phyloP scores from a whole-genome alignment of 495 filamentous ascomycete genomes.

The Aspergillus baeticus region DNA sequence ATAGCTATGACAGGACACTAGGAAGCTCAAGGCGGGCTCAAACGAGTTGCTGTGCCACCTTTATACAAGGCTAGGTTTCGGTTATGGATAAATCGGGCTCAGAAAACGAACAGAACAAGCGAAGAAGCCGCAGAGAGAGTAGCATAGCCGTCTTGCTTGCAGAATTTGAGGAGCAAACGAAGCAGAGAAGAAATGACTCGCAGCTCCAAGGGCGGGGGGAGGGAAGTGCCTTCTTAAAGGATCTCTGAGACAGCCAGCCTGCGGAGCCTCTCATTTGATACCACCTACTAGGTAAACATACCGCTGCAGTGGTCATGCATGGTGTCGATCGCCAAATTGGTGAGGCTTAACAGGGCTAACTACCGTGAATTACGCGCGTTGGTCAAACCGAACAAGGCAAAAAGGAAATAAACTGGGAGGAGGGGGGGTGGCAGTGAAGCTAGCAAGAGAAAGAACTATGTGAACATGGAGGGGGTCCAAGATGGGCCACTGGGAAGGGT shows the following conservation, averaged over 20 bases:
- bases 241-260: constrained; percentile 34
- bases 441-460: constrained; percentile 8
- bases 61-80: neutral
- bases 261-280: constrained; percentile 54
- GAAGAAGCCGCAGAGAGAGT: neutral
- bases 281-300: constrained; percentile 52
- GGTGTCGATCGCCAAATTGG: constrained; percentile 38
- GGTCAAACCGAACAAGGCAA: constrained; percentile 13
- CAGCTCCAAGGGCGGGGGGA: constrained; percentile 32
- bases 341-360: constrained; percentile 23
- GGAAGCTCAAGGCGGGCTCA: neutral
- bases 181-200: constrained; percentile 26
- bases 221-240: constrained; percentile 34
- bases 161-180: constrained; percentile 16
- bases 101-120: neutral
- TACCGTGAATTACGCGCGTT: constrained; percentile 20
- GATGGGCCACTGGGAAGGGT: constrained; percentile 5
- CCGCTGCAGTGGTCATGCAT: constrained; percentile 51
- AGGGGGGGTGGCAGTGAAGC: constrained; percentile 25
- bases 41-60: neutral
- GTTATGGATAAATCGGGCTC: neutral
- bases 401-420: constrained; percentile 13
- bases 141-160: constrained; percentile 3
- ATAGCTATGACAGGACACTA: neutral
- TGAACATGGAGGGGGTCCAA: constrained; percentile 12